Base-by-base conservation (phyloP, 208 protist species). In the Trypanosoma melophagium region DNA sequence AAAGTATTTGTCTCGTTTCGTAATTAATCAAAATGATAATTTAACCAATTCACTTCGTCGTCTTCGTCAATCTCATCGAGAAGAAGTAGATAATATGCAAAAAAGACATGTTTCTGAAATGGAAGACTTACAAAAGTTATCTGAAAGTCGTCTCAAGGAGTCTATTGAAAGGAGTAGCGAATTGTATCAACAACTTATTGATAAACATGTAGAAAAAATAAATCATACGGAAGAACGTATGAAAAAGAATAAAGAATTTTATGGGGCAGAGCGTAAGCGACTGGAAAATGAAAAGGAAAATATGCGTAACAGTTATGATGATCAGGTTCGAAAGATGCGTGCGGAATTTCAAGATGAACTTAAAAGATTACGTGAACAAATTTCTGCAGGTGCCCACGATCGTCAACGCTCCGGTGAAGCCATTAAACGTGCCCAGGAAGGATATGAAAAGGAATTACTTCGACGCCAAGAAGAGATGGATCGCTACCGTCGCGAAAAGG, bases 381-480 rank as follows among this genome's bases (percentile, higher is more conserved):
- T 89, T 7, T 77, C 74, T 40, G 64, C 50, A 25, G 76, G 71
- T 12, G 22, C 73, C 2, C 66, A 59, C 0, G 71, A 81, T 35
- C 77, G 77, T 5, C 74, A 84, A 54, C 79, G 80, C 62, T 68
- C 71, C 13, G 56, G 62, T 10, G 79, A 86, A 45, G 73, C 70
- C 35, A 50, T 85, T 31, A 77, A 74, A 28, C 68, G 81, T 42
- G 40, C 76, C 51, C 82, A 89, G 55, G 80, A 86, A 22, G 62
- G 73, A 12, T 73, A 84, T 59, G 74, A 79, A 52, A 76, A 76
- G 3, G 80, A 89, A 63, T 41, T 82, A 52, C 51, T 56, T 13
- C 61, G 60, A 10, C 13, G 84, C 8, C 40, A 61, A 12, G 81
- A 91, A 16, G 89, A 91, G 60, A 31, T 85, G 24, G 77, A 89